These are phyloP conservation scores for Hypholoma fasciculare DNA, from an alignment of 768 basidiomycete species.

Conservation along the genomic window DNA sequence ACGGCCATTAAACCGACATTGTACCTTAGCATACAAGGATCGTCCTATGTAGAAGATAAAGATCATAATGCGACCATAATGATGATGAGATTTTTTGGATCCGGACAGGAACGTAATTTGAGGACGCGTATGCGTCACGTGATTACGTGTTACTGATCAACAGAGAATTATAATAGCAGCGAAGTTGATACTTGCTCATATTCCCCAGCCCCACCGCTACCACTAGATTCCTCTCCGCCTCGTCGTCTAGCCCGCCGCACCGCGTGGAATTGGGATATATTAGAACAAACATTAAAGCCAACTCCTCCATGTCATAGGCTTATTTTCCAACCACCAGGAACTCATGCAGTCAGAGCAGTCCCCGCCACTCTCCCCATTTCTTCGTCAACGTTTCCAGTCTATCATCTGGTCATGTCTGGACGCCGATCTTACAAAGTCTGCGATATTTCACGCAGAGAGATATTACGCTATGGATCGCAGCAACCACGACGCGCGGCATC, in stretches of 20 bases:
- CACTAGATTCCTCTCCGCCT: constrained; percentile 2
- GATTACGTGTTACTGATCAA: constrained; percentile 25
- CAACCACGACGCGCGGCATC: constrained; percentile 81
- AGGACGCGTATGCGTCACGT: constrained; percentile 25
- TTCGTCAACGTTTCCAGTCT: constrained; percentile 67
- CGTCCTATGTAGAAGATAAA: neutral
- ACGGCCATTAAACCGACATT: constrained; percentile 56
- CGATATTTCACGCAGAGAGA: constrained; percentile 88
- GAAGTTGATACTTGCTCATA: constrained; percentile 11
- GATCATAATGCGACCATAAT: neutral
- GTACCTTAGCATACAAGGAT: constrained; percentile 4
- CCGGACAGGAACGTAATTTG: neutral
- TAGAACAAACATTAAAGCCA: neutral
- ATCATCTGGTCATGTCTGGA: constrained; percentile 87
- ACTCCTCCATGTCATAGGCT: constrained; percentile 29
- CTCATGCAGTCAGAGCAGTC: constrained; percentile 59
- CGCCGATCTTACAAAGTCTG: constrained; percentile 73
- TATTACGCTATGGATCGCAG: constrained; percentile 70
- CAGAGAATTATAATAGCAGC: constrained; percentile 17
- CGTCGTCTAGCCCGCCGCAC: constrained; percentile 5
- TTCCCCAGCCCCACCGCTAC: constrained; percentile 3
- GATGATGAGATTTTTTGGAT: constrained; percentile 1
- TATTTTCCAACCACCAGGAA: constrained; percentile 16
- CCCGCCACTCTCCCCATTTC: constrained; percentile 50
- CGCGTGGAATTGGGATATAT: constrained; percentile 9